phyloP scores from a whole-genome alignment of 192 early-diverging fungal species.

The Rhizophagus sp. region DNA sequence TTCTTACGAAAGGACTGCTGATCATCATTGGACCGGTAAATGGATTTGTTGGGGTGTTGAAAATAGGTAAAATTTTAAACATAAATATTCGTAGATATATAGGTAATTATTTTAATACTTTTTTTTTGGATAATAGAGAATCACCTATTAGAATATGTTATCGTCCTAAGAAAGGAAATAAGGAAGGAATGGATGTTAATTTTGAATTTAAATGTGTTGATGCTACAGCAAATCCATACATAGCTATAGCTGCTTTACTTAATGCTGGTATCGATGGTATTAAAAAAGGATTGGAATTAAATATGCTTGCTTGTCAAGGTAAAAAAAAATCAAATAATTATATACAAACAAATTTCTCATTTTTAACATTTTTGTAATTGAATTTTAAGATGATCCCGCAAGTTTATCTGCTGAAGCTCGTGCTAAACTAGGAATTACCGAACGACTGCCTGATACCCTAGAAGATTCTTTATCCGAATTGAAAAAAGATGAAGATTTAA shows the following conservation, averaged over 20 bases:
- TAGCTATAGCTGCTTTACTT: background rate
- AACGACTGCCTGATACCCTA: background rate
- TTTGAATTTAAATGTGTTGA: constrained; percentile 19
- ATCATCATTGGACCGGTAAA: constrained; percentile 7
- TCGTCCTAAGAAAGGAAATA: background rate
- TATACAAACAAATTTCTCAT: too few species aligned
- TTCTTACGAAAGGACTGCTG: background rate
- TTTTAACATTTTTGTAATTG: too few species aligned
- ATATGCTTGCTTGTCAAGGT: background rate
- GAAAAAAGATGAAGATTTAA: background rate
- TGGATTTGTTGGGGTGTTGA: constrained; percentile 20
- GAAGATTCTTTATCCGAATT: background rate
- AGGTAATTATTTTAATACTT: background rate
- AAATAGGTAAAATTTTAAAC: background rate
- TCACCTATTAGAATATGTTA: constrained; percentile 10
- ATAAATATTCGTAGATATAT: background rate
- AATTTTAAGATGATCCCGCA: constrained; percentile 8
- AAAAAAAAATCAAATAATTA: background rate
- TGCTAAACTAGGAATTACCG: background rate
- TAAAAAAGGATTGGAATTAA: background rate
- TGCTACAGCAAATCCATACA: constrained; percentile 7
- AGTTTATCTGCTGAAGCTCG: background rate
- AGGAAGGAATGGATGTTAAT: background rate
- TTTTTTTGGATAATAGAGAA: background rate
- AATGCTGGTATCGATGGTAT: constrained; percentile 6